Conservation (phyloP, 768 basidiomycete genomes). For the Auricularia sp. region DNA sequence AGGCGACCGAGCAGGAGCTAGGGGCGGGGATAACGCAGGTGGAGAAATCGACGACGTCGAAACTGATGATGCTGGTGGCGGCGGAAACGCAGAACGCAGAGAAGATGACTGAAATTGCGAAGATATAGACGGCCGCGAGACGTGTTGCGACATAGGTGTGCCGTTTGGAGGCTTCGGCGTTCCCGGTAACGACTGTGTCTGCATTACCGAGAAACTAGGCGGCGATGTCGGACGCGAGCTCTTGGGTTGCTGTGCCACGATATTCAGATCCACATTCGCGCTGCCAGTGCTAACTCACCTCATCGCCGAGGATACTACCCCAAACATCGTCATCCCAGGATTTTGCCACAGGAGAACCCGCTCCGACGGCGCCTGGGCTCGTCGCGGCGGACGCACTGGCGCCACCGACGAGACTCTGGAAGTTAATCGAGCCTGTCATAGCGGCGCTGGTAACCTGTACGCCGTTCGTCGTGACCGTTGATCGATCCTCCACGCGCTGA, state of each 20-base stretch:
- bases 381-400: slow-evolving; percentile 23
- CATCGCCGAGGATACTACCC: slow-evolving; percentile 59
- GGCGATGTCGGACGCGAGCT: not conserved
- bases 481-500: slow-evolving; percentile 77
- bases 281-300: slow-evolving; percentile 15
- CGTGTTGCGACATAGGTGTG: not conserved
- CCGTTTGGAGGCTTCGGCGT: not conserved
- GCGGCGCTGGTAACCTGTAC: slow-evolving; percentile 18
- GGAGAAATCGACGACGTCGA: not conserved
- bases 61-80: slow-evolving; percentile 2
- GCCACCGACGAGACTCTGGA: slow-evolving; percentile 68
- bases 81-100: not conserved
- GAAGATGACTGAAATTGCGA: not conserved
- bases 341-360: slow-evolving; percentile 31
- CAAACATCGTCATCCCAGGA: slow-evolving; percentile 80
- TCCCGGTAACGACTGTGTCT: slow-evolving; percentile 7
- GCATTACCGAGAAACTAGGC: not conserved
- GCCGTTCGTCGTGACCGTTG: slow-evolving; percentile 34
- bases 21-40: slow-evolving; percentile 3
- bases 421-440: slow-evolving; percentile 55
- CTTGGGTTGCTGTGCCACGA: not conserved
- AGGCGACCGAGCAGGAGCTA: not conserved
- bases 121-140: not conserved
- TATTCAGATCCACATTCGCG: not conserved
- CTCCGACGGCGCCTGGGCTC: slow-evolving; percentile 26